phyloP scores from a whole-genome alignment of 768 basidiomycete species.

The Tricholoma flavovirens region DNA sequence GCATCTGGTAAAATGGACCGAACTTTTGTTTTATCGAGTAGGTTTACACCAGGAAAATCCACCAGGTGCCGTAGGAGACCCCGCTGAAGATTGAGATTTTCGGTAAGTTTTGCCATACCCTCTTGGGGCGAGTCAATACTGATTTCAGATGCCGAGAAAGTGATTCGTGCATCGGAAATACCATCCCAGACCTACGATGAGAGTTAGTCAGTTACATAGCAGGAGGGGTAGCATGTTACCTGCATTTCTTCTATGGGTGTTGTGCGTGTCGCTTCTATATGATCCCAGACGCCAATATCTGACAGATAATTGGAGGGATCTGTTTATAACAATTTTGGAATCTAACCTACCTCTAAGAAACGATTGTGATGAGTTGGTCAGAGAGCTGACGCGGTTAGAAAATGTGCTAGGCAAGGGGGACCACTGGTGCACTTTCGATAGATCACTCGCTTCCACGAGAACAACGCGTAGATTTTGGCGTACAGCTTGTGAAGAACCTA shows the following conservation, averaged over 20 bases:
- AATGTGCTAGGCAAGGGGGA: constrained; percentile 43
- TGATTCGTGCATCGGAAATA: constrained; percentile 71
- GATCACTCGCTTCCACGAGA: constrained; percentile 77
- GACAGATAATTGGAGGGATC: neutral
- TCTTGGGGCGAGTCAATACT: constrained; percentile 21
- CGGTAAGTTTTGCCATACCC: constrained; percentile 79
- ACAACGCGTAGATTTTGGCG: constrained; percentile 56
- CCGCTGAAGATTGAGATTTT: constrained; percentile 90
- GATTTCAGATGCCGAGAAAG: constrained; percentile 56
- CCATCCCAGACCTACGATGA: constrained; percentile 83
- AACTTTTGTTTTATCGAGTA: constrained; percentile 75
- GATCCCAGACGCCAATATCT: constrained; percentile 84
- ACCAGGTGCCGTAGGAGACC: constrained; percentile 67
- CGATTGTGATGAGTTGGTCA: constrained; percentile 66
- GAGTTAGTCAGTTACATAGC: neutral
- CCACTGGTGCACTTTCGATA: constrained; percentile 69
- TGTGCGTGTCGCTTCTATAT: constrained; percentile 65
- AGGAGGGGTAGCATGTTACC: constrained; percentile 34
- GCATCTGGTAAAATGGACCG: constrained; percentile 55
- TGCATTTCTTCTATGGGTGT: constrained; percentile 81
- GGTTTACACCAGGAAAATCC: constrained; percentile 42
- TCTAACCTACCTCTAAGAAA: constrained; percentile 56
- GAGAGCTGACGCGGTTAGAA: constrained; percentile 83
- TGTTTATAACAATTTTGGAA: neutral
- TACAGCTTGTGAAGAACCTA: constrained; percentile 50